Evolutionary conservation across 2,329 filamentous ascomycete genomes (phyloP).

Genomic region (Monosporascus sp.): DNA sequence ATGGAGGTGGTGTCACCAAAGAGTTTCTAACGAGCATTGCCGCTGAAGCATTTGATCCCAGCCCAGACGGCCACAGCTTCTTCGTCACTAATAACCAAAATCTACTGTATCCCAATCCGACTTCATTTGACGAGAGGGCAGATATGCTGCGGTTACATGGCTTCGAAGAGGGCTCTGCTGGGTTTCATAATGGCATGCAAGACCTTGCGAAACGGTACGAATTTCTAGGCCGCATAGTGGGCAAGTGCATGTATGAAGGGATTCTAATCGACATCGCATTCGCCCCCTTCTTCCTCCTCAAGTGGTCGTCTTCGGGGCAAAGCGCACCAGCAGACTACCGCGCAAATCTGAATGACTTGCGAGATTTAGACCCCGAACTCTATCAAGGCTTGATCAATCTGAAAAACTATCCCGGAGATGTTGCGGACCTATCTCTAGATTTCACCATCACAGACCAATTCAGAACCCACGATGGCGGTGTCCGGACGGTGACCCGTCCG

Average conservation of each 20-base stretch:
- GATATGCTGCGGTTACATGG: conserved; percentile 49
- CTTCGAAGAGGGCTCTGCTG: conserved; percentile 44
- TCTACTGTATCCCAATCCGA: conserved; percentile 82
- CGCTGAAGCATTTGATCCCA: conserved; percentile 65
- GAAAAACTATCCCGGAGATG: conserved; percentile 80
- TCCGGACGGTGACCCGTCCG: conserved; percentile 64
- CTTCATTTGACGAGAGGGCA: conserved; percentile 63
- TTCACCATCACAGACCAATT: conserved; percentile 80
- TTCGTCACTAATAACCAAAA: conserved; percentile 85
- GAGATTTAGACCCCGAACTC: conserved; percentile 83
- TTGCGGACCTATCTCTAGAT: conserved; percentile 74
- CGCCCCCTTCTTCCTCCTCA: conserved; percentile 90
- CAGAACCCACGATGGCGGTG: conserved; percentile 38
- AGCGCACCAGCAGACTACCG: conserved; percentile 59
- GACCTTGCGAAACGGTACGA: conserved; percentile 72
- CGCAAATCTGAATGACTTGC: conserved; percentile 89
- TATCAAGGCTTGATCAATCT: conserved; percentile 80
- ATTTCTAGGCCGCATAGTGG: conserved; percentile 86
- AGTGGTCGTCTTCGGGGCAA: conserved; percentile 78
- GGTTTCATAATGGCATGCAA: conserved; percentile 52
- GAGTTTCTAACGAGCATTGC: conserved; percentile 91
- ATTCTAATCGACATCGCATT: conserved; percentile 92
- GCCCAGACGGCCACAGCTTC: conserved; percentile 48
- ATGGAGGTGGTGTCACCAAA: conserved; percentile 94
- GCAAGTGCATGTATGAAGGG: conserved; percentile 95